phyloP scores from a whole-genome alignment of 257 asterid species.

The Plectranthus barbatus region DNA sequence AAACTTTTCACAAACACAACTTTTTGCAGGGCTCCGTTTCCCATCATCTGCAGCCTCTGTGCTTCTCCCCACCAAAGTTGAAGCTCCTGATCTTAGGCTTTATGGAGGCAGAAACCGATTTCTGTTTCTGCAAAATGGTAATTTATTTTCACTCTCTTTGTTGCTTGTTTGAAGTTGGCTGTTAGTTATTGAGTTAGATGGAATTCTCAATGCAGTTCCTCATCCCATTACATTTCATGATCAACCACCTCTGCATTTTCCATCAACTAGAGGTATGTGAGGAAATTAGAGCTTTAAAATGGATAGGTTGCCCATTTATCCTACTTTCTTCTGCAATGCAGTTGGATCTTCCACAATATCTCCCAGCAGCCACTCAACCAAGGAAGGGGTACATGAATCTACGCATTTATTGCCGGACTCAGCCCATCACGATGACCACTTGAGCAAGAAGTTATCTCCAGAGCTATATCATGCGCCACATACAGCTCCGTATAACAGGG shows the following conservation, averaged over 20 bases:
- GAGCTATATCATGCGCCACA: conserved; percentile 24
- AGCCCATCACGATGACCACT: conserved; percentile 26
- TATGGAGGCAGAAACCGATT: background rate
- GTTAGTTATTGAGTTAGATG: background rate
- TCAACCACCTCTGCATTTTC: conserved; percentile 20
- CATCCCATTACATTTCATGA: conserved; percentile 20
- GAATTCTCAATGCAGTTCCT: conserved; percentile 16
- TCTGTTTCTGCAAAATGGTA: conserved; percentile 28
- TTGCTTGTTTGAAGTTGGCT: background rate
- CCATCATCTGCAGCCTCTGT: conserved; percentile 35
- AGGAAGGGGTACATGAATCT: conserved; percentile 18
- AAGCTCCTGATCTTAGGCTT: conserved; percentile 7
- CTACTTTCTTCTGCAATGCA: conserved; percentile 18
- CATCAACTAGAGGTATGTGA: conserved; percentile 25
- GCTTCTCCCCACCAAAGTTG: conserved; percentile 23
- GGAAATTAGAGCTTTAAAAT: background rate
- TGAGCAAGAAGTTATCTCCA: conserved; percentile 25
- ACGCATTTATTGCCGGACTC: conserved; percentile 25
- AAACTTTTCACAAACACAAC: background rate
- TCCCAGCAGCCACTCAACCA: conserved; percentile 17
- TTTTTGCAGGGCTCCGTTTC: conserved; percentile 42
- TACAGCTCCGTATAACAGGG: conserved; percentile 4
- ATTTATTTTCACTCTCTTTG: background rate
- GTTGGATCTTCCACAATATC: conserved; percentile 17
- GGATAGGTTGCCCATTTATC: background rate